Evolutionary conservation across 768 basidiomycete genomes (phyloP).

Genomic region (Mycena venus): DNA sequence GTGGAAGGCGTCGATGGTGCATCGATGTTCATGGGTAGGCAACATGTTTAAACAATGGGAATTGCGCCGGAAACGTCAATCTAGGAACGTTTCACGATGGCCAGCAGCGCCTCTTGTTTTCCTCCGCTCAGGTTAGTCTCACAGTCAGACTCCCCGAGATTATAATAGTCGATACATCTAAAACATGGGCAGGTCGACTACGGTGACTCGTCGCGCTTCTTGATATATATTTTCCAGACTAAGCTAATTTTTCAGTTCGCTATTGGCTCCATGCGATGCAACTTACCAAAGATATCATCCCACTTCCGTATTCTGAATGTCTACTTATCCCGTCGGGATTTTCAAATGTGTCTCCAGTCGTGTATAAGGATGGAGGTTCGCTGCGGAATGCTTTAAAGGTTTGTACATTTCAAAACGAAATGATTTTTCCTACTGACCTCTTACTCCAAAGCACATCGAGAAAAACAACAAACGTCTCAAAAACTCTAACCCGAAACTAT

Average conservation of each 20-base stretch:
- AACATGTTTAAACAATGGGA: not conserved
- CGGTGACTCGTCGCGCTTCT: not conserved
- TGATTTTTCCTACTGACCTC: not conserved
- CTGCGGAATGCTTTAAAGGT: constrained; percentile 76
- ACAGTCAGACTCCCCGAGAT: too few relatives aligned
- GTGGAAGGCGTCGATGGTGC: constrained; percentile 73
- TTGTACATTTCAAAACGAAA: constrained; percentile 2
- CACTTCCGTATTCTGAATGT: constrained; percentile 84
- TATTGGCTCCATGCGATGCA: constrained; percentile 87
- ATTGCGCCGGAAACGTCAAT: not conserved
- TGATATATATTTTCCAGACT: not conserved
- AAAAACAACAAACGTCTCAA: constrained; percentile 87
- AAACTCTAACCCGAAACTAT: constrained; percentile 68
- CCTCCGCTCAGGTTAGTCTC: constrained; percentile 86
- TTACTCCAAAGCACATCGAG: constrained; percentile 68
- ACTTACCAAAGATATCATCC: constrained; percentile 73
- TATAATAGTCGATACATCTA: too few relatives aligned
- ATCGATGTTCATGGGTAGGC: constrained; percentile 77
- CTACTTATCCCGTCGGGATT: constrained; percentile 74
- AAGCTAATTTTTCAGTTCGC: constrained; percentile 52
- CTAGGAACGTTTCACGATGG: constrained; percentile 78
- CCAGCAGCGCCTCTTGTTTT: constrained; percentile 84
- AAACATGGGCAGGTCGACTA: too few relatives aligned
- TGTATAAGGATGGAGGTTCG: constrained; percentile 66
- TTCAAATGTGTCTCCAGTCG: constrained; percentile 68